A percentile compares a stretch with the other conserved stretches of the same genome.
Conservation (phyloP, 2,329 filamentous ascomycete species). For the Cytospora schulzeri region DNA sequence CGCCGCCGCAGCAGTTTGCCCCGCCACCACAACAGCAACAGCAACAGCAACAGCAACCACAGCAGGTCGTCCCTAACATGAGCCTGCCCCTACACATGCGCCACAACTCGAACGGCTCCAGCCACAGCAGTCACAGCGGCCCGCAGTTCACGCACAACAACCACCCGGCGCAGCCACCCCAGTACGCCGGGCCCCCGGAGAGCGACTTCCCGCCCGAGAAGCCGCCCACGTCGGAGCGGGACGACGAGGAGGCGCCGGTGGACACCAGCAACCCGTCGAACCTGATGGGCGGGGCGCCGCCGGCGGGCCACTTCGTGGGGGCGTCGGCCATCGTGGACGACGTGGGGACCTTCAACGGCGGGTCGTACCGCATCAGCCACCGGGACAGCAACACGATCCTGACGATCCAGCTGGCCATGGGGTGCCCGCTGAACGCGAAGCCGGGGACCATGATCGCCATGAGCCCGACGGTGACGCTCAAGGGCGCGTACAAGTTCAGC, state of each 20-base stretch:
- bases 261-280: slow-evolving; percentile 38
- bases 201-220: slow-evolving; percentile 35
- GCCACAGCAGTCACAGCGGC: slow-evolving; percentile 21
- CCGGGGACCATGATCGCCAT: slow-evolving; percentile 91
- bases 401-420: slow-evolving; percentile 86
- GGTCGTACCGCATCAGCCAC: slow-evolving; percentile 90
- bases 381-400: slow-evolving; percentile 87
- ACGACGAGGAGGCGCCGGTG: slow-evolving; percentile 31
- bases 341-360: slow-evolving; percentile 95
- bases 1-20: slow-evolving; percentile 29
- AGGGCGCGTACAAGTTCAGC: slow-evolving; percentile 80
- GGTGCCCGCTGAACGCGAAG: slow-evolving; percentile 79
- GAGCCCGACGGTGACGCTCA: slow-evolving; percentile 83
- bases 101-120: slow-evolving; percentile 33
- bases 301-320: slow-evolving; percentile 63
- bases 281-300: slow-evolving; percentile 43
- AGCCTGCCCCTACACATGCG: slow-evolving; percentile 43
- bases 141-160: slow-evolving; percentile 28
- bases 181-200: slow-evolving; percentile 35
- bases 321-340: slow-evolving; percentile 71
- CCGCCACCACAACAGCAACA: slow-evolving; percentile 36
- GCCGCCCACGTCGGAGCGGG: slow-evolving; percentile 27
- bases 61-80: slow-evolving; percentile 35
- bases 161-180: slow-evolving; percentile 36
- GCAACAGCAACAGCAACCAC: slow-evolving; percentile 30